Base-by-base conservation (phyloP, 495 filamentous ascomycete species). In the Aspergillus indologenus region DNA sequence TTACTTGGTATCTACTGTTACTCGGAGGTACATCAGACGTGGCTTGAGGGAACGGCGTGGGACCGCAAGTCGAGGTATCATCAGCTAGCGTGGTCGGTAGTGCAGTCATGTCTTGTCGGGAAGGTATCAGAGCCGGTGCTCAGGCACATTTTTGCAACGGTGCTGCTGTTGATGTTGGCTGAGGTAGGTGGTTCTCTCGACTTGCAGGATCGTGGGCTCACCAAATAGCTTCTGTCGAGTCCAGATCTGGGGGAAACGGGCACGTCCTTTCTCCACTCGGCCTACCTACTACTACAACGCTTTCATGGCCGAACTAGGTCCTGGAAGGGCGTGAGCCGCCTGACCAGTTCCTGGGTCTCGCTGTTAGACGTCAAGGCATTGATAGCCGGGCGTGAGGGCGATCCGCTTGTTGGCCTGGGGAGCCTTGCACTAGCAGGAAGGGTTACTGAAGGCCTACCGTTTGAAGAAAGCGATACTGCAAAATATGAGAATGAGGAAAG, bases 321-420 rank as follows among this genome's bases (percentile, higher is more conserved):
- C 6, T 76, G 72, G 74, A 71, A 64, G 3, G 71, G 71, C 0
- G 55, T 74, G 7, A 67, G 65, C 0, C 58, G 68, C 47, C 47
- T 76, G 17, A 53, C 71, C 23, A 68, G 69, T 20, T 71, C 72
- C 22, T 76, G 74, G 72, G 57, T 76, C 0, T 72, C 68, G 0
- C 65, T 76, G 19, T 65, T 76, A 7, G 74, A 76, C 51, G 68
- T 76, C 59, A 76, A 74, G 64, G 64, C 74, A n/a, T 58, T 76
- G 5, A 70, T 76, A 11, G 74, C 74, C 18, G 74, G 74, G 19
- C 72, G 74, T 18, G 74, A 75, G 14, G 74, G 74, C n/a, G 69
- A 76, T 29, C 67, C 72, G 19, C 61, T 76, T 19, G 56, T 61
- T 40, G 72, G 71, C n/a, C 54, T 76, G 29, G 72, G 72, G 15